Evolutionary conservation across 768 basidiomycete species (phyloP), one percentile per base, ranked within the genome.

Genomic region (Gautieria morchelliformis): DNA sequence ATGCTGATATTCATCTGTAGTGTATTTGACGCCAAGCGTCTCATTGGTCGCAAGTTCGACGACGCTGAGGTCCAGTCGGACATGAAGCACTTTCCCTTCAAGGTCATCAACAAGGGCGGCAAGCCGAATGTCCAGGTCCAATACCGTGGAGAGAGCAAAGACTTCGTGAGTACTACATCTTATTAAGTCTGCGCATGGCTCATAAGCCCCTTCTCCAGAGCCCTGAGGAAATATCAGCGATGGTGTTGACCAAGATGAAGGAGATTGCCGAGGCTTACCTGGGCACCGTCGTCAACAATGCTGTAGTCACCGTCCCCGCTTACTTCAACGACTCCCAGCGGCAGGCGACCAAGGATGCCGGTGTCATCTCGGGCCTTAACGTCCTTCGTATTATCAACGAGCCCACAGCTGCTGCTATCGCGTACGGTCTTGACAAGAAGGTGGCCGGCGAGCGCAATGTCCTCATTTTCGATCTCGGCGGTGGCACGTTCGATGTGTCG

Each of bases 291-390:
- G 76, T 93, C 70, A 84, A 70, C 71, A 93, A 94, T 71, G 95
- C 95, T 56, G 95, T 98, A 64, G 86, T 97, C 66, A 95, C 93
- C 27, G 87, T 97, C 61, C 94, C 94, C 33, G 93, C 94, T 39
- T 97, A 97, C 79, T 97, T 97, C 81, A 98, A 98, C 72, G 93
- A 98, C 77, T 94, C 95, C 24, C 95, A 98, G 70, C 89, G 95
- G 69, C 93, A 95, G 68, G 95, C 95, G 20, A 98, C 95, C 66
- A 98, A 96, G 78, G 95, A 98, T 67, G 93, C 95, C 39, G 95
- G 95, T 64, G 83, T 82, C 60, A 97, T 98, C 66, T 81, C 93
- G 19, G 95, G 95, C 61, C 75, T 98, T 63, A 93, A 95, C 69
- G 89, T 97, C 60, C 89, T 95, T 67, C 93, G 95, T 75, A 96